phyloP scores from a whole-genome alignment of 352 stramenopile species.

The Phytophthora brassicae region DNA sequence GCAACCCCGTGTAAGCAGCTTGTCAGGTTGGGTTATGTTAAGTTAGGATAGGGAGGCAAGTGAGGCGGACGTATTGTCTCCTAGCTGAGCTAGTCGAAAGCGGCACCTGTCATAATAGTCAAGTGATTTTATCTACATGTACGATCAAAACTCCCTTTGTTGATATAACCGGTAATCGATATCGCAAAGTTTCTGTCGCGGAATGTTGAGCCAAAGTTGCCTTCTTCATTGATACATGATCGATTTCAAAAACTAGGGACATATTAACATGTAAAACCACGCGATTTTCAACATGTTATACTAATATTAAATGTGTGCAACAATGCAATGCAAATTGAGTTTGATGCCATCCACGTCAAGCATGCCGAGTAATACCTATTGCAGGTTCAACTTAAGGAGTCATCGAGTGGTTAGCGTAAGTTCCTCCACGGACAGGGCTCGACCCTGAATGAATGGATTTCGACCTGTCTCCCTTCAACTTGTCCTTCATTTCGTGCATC shows the following conservation, averaged over 20 bases:
- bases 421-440: too few species aligned
- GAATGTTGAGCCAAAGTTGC: too few species aligned
- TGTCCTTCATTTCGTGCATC: slow-evolving; percentile 22
- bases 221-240: too few species aligned
- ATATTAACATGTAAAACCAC: too few species aligned
- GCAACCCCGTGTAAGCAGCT: slow-evolving; percentile 6
- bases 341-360: background rate
- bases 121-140: slow-evolving; percentile 2
- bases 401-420: background rate
- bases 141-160: too few species aligned
- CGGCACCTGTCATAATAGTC: background rate
- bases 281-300: too few species aligned
- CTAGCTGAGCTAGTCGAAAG: background rate
- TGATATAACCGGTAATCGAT: too few species aligned
- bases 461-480: slow-evolving; percentile 13
- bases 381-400: background rate
- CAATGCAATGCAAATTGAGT: too few species aligned
- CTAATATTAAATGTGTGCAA: too few species aligned
- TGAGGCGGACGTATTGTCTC: background rate
- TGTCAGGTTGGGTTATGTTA: background rate
- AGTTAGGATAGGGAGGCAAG: slow-evolving; percentile 7
- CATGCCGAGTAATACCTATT: background rate
- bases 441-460: background rate
- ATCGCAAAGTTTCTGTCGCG: too few species aligned
- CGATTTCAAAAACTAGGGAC: too few species aligned